Percentiles rank a stretch among this genome's conserved stretches.
Conservation (phyloP, 129 eudicot species). For the Smallanthus sonchifolius region DNA sequence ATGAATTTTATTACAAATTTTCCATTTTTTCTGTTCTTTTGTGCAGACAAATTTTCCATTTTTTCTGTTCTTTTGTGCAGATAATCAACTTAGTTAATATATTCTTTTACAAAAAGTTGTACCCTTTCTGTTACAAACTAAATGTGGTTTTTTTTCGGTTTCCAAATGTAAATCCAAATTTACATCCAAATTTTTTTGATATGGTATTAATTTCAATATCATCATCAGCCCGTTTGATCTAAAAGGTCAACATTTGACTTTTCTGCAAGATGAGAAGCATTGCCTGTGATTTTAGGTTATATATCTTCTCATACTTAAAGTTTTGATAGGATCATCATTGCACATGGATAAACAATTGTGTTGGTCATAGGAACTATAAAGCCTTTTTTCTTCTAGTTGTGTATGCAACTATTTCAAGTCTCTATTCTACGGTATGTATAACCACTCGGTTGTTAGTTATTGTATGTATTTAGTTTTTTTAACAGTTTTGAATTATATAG, state of each 20-base stretch:
- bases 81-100: not conserved
- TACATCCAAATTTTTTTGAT: not conserved
- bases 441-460: not conserved
- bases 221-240: not conserved
- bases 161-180: not conserved
- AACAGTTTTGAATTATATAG: conserved; percentile 32
- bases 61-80: not conserved
- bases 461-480: not conserved
- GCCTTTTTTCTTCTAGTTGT: conserved; percentile 58
- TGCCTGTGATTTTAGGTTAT: not conserved
- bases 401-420: conserved; percentile 51
- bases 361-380: conserved; percentile 77
- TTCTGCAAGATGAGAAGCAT: not conserved
- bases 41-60: not conserved
- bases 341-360: conserved; percentile 84
- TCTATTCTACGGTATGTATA: conserved; percentile 52
- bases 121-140: not conserved
- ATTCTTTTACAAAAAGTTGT: not conserved
- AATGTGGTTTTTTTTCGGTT: not conserved
- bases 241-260: not conserved
- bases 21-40: not conserved
- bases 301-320: conserved; percentile 10
- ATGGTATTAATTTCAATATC: not conserved
- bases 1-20: not conserved
- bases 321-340: conserved; percentile 79